Base-by-base conservation (phyloP, 2,329 filamentous ascomycete genomes). In the Rutstroemia sp. region DNA sequence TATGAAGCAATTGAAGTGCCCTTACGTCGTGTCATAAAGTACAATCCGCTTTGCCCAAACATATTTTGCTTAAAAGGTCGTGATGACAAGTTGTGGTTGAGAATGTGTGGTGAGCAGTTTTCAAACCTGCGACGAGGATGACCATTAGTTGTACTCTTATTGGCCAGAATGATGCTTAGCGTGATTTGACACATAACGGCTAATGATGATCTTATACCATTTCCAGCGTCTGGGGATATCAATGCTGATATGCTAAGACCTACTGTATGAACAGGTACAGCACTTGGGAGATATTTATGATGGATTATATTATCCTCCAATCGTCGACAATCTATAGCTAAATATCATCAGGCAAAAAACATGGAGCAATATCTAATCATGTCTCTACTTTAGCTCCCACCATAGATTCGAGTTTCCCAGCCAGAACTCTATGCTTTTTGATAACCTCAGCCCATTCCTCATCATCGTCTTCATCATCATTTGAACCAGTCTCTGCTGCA, bases 401-500 rank as follows among this genome's bases (percentile, higher is more conserved):
- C 58, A 85, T 84, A 2, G 80, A 79, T 70, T 92, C 88, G 48
- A 92, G 72, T 39, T 89, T 82, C 9, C 90, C 90, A 18, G 92
- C 90, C 66, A 96, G 78, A 12, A 92, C 79, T 45, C 90, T 83
- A 74, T 96, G 92, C 63, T 92, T 88, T 71, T 88, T 89, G 71
- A 95, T 90, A 37, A 95, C 82, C 58, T 92, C 88, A 39, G 91
- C 88, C 92, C 92, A 96, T 71, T 96, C 85, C 59, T 80, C 75
- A 50, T 65, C 62, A 6, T 75, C 71, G 18, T 71, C 67, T 7
- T 68, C 69, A 5, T 67, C 67, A 5, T 67, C 67, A 1, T 77
- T 67, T 8, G 81, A 77, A 1, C 77, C 77, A 21, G 73, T 73
- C 23, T 70, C 69, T 16, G 69, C 39, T 8, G 41, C 16, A 45